Evolutionary conservation across 129 eudicot species (phyloP).

Genomic region (Saposhnikovia divaricata): DNA sequence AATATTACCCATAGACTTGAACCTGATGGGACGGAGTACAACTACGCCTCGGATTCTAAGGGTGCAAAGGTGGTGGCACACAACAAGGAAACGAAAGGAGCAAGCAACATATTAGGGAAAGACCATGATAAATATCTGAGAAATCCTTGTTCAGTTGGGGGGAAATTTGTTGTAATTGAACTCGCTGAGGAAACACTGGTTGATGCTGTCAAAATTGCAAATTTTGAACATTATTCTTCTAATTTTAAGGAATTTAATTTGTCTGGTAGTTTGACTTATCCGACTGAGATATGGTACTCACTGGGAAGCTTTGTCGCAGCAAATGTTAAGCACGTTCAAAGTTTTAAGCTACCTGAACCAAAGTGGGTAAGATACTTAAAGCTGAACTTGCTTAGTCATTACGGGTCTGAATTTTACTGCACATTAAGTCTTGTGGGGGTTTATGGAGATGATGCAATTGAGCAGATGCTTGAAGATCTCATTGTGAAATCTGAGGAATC

Average conservation of each 20-base stretch:
- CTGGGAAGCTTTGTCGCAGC: slow-evolving; percentile 84
- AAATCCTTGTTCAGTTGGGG: slow-evolving; percentile 85
- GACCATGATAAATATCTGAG: slow-evolving; percentile 88
- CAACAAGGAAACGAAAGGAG: slow-evolving; percentile 91
- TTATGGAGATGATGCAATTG: slow-evolving; percentile 89
- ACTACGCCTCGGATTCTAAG: slow-evolving; percentile 77
- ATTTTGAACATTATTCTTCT: slow-evolving; percentile 90
- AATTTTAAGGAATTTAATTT: slow-evolving; percentile 72
- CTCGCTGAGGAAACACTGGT: slow-evolving; percentile 88
- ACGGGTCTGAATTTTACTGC: slow-evolving; percentile 90
- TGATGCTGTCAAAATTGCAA: slow-evolving; percentile 82
- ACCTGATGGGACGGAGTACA: slow-evolving; percentile 83
- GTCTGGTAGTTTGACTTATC: slow-evolving; percentile 72
- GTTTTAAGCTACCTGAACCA: slow-evolving; percentile 72
- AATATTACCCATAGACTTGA: slow-evolving; percentile 92
- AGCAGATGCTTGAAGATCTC: slow-evolving; percentile 94
- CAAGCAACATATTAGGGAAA: slow-evolving; percentile 64
- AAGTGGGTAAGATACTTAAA: slow-evolving; percentile 81
- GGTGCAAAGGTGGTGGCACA: slow-evolving; percentile 92
- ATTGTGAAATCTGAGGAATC: slow-evolving; percentile 60
- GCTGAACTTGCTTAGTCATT: slow-evolving; percentile 70
- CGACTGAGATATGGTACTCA: slow-evolving; percentile 60
- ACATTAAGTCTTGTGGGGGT: slow-evolving; percentile 75
- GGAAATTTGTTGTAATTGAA: slow-evolving; percentile 69
- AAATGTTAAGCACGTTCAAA: slow-evolving; percentile 70